Evolutionary conservation across 768 basidiomycete species (phyloP), one percentile per base, ranked within the genome.

Genomic region (Hirschioporus abietinus): DNA sequence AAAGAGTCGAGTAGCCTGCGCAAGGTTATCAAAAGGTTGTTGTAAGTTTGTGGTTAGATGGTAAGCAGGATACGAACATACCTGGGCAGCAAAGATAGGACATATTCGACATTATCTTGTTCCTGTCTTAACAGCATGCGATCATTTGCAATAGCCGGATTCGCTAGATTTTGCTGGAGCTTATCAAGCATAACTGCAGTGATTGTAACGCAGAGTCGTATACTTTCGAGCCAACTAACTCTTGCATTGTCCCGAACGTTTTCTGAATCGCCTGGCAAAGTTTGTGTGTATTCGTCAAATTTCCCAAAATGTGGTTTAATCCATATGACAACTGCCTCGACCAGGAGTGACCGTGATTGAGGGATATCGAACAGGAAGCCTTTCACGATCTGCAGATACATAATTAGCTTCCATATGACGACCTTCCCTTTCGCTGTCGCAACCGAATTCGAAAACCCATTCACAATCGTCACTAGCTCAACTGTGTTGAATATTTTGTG

Each of bases 251-350:
- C 94, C 60, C 86, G 83, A 23, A 79, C 82, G 42, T 73, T 76
- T 67, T 95, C 91, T 1, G 85, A 78, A 69, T 96, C 95, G 65
- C 82, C 86, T 1, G 85, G 77, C 65, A 83, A 82, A 15, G 83
- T 84, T 69, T 88, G 84, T 23, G 81, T 74, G 70, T 87, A 91
- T 76, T 96, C 95, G 69, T 98, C 95, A 73, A 90, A 98, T 30
- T 86, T 86, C 26, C 96, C 96, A 72, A 99, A 93, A 75, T 96
- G 89, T 1, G 96, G 94, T 74, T 95, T 96, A 70, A 99, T 90
- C 95, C 96, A 98, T 24, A 90, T 85, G 10, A 95, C 88, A 27
- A 98, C 87, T 23, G 90, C 87, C 69, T 97, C 95, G 7, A 96
- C 88, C 1, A 99, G 81, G 6, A 91, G 78, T 0, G 89, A 83